phyloP scores from a whole-genome alignment of 371 early-diverging fungal species.

The Coemansia sp. region DNA sequence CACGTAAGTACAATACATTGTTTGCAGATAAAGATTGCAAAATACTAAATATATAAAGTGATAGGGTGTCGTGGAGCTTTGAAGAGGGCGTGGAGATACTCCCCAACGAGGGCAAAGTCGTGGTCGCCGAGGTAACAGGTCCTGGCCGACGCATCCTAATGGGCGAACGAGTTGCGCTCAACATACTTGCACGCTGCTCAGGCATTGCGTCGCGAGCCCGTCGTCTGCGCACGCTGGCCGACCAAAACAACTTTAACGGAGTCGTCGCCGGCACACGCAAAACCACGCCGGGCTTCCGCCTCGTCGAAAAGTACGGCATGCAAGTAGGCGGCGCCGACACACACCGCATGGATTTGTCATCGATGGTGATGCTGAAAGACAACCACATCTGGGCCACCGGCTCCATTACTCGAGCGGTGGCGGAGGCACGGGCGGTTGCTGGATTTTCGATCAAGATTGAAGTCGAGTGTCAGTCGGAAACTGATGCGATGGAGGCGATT shows the following conservation, averaged over 20 bases:
- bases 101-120: constrained; percentile 61
- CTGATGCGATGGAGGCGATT: constrained; percentile 96
- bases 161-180: constrained; percentile 94
- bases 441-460: constrained; percentile 96
- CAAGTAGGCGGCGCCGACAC: constrained; percentile 95
- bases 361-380: constrained; percentile 98
- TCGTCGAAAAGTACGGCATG: constrained; percentile 97
- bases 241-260: constrained; percentile 75
- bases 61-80: constrained; percentile 79
- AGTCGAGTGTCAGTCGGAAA: constrained; percentile 90
- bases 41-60: not conserved
- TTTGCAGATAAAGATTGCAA: too few species aligned
- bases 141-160: constrained; percentile 81
- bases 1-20: constrained; percentile 41
- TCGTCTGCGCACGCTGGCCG: constrained; percentile 66
- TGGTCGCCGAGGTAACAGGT: constrained; percentile 83
- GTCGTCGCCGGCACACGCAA: constrained; percentile 95
- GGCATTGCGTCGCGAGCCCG: constrained; percentile 89
- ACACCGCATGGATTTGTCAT: constrained; percentile 94
- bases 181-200: constrained; percentile 90
- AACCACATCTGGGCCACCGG: constrained; percentile 97
- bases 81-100: constrained; percentile 78
- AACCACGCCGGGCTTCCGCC: constrained; percentile 97
- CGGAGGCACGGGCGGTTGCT: constrained; percentile 74
- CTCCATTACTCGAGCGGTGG: constrained; percentile 87